These are phyloP conservation scores for Phytopythium boreale DNA, from an alignment of 352 stramenopile species.

Conservation along the genomic window DNA sequence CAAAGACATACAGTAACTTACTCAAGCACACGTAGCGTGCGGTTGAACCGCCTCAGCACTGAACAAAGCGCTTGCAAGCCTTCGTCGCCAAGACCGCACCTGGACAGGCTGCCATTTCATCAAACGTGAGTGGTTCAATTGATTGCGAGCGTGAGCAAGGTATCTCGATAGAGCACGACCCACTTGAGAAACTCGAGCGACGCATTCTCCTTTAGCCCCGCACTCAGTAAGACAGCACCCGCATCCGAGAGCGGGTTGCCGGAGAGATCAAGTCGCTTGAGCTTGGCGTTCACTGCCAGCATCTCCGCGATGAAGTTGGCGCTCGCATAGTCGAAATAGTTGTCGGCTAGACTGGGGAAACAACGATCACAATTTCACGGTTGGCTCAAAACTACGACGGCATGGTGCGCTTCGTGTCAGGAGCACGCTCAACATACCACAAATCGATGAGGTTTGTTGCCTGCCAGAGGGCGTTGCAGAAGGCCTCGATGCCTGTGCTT, in stretches of 20 bases:
- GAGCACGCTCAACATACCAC: slow-evolving; percentile 13
- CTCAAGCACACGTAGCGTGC: slow-evolving; percentile 38
- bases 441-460: slow-evolving; percentile 36
- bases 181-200: slow-evolving; percentile 44
- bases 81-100: slow-evolving; percentile 45
- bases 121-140: not conserved
- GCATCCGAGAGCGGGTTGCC: slow-evolving; percentile 49
- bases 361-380: not conserved
- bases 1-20: slow-evolving; percentile 9
- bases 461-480: slow-evolving; percentile 56
- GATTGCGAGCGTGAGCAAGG: not conserved
- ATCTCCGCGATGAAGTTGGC: slow-evolving; percentile 40
- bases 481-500: slow-evolving; percentile 41
- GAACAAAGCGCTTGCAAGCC: slow-evolving; percentile 28
- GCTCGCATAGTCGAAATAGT: slow-evolving; percentile 57
- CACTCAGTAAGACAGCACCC: slow-evolving; percentile 35
- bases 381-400: not conserved
- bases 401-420: not conserved
- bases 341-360: slow-evolving; percentile 34
- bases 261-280: slow-evolving; percentile 37
- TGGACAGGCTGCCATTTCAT: slow-evolving; percentile 21
- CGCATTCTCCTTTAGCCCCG: slow-evolving; percentile 53
- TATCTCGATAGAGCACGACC: not conserved
- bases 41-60: slow-evolving; percentile 45
- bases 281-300: slow-evolving; percentile 48